Base-by-base conservation (phyloP, 1,284 basidiomycete genomes). In the Boletus sp. region DNA sequence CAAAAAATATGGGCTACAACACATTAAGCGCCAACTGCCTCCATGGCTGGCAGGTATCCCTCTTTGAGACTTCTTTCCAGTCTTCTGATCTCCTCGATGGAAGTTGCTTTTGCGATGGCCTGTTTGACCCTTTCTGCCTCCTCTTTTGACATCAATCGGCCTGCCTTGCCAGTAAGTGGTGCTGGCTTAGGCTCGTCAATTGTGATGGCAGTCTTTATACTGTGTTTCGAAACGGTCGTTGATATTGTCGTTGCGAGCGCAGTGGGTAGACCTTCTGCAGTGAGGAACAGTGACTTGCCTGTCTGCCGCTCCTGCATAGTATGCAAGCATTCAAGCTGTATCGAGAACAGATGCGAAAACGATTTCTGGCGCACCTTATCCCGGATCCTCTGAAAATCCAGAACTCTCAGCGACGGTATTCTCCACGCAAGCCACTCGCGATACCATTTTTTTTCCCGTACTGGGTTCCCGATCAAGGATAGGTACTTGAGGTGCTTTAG, bases 311-410 rank as follows among this genome's bases (percentile, higher is more conserved):
- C 91, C 82, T 93, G 65, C 44, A 57, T 49, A 46, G 51, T 56
- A 53, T 39, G 42, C 55, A 60, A 57, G 61, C 50, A 20, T 54
- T 65, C 55, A 54, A 68, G 54, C 54, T 57, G 55, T 49, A 61
- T 59, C 51, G 46, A 48, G 45, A 43, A 44, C 29, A 12, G 50
- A 47, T 43, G 47, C 49, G 50, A 56, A 53, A 54, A 48, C 29
- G 46, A 54, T 68, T 61, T 67, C 63, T 66, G 61, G 69, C 87
- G 72, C 71, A 92, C 91, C 80, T 92, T 91, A 69, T 97, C 92
- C 69, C 91, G 90, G 65, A 99, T 89, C 69, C 95, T 84, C 75
- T 91, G 86, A 71, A 91, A 99, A 78, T 99, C 96, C 62, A 99
- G 80, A 67, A 94, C 90, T 76, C 94, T 86, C 63, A 99, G 80